Evolutionary conservation across 1,284 basidiomycete genomes (phyloP).

Genomic region (Quambalaria eucalypti): DNA sequence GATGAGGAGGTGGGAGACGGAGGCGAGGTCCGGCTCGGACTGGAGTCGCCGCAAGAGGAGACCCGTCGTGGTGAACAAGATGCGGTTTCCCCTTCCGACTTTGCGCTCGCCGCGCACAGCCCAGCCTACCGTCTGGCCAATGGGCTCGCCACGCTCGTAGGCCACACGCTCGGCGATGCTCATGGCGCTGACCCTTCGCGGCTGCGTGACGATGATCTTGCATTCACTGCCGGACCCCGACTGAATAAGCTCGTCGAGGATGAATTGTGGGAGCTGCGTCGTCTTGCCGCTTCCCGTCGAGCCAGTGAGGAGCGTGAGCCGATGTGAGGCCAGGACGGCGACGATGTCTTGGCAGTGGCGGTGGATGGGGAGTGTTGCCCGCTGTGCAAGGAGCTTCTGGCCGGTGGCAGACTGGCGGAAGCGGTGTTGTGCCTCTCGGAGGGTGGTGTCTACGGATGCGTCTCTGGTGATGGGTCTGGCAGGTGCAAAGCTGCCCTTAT

Average conservation of each 20-base stretch:
- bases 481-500: background rate
- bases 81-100: slow-evolving; percentile 52
- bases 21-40: slow-evolving; percentile 62
- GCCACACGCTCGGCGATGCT: slow-evolving; percentile 82
- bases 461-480: slow-evolving; percentile 45
- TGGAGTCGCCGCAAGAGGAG: slow-evolving; percentile 71
- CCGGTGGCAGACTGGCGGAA: slow-evolving; percentile 69
- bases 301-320: slow-evolving; percentile 25
- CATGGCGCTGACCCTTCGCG: slow-evolving; percentile 77
- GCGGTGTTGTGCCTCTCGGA: slow-evolving; percentile 56
- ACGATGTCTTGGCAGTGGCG: slow-evolving; percentile 68
- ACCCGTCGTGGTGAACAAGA: slow-evolving; percentile 88
- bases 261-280: slow-evolving; percentile 68
- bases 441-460: slow-evolving; percentile 55
- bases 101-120: slow-evolving; percentile 81
- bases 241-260: slow-evolving; percentile 64
- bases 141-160: slow-evolving; percentile 69
- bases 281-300: slow-evolving; percentile 76
- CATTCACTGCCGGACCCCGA: slow-evolving; percentile 59
- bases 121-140: slow-evolving; percentile 70
- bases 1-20: slow-evolving; percentile 75
- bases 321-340: slow-evolving; percentile 15
- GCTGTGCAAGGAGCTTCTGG: slow-evolving; percentile 57
- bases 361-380: slow-evolving; percentile 61
- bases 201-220: slow-evolving; percentile 81